Percentiles rank a stretch among this genome's conserved stretches.
Conservation (phyloP, 148 eudicot species). For the Amaranthus hypochondriacus region DNA sequence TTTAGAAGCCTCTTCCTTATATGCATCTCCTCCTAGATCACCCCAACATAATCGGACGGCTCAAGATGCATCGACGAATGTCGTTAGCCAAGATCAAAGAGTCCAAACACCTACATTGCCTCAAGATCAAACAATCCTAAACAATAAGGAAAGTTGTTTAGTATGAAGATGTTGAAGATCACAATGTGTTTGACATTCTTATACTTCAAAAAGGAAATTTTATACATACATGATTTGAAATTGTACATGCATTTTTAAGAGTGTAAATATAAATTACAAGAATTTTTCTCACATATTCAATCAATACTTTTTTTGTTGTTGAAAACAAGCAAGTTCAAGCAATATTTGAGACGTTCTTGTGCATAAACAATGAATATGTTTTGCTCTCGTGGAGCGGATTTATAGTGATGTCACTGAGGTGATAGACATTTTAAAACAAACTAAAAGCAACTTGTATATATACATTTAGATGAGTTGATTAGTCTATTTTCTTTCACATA, state of each 20-base stretch:
- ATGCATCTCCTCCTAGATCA: conserved; percentile 59
- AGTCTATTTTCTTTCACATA: too few relatives aligned
- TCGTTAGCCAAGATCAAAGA: conserved; percentile 17
- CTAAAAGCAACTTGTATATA: too few relatives aligned
- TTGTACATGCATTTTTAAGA: conserved; percentile 23
- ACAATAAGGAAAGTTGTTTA: conserved; percentile 15
- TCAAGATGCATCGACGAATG: conserved; percentile 11
- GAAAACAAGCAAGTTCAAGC: too few relatives aligned
- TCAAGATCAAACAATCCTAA: neutral
- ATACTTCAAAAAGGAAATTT: neutral
- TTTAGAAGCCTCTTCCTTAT: conserved; percentile 40
- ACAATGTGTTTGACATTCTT: conserved; percentile 14
- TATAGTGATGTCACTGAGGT: too few relatives aligned
- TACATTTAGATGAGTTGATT: too few relatives aligned
- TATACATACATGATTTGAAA: conserved; percentile 11
- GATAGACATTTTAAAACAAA: too few relatives aligned
- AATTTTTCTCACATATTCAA: neutral
- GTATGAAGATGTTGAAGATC: conserved; percentile 8
- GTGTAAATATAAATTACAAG: conserved; percentile 7
- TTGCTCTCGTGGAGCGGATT: too few relatives aligned
- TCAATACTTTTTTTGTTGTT: too few relatives aligned
- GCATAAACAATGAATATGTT: too few relatives aligned
- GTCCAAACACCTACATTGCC: conserved; percentile 8
- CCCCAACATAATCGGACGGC: conserved; percentile 26
- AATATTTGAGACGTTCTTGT: neutral